Evolutionary conservation across 257 asterid genomes (phyloP).

Genomic region (Gentiana straminea): DNA sequence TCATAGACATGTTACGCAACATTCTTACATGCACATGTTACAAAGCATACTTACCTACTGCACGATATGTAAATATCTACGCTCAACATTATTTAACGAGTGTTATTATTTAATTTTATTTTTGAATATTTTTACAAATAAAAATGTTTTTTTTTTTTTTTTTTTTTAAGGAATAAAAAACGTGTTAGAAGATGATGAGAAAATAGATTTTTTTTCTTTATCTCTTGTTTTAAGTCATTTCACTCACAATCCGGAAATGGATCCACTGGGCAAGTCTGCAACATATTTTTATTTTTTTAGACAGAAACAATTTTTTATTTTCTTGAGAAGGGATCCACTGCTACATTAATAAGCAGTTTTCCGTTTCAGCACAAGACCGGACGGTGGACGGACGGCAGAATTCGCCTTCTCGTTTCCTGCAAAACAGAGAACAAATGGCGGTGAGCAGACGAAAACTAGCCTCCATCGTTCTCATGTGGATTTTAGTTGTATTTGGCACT

Average conservation of each 20-base stretch:
- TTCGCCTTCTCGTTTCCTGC: not conserved
- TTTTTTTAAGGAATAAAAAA: too few relatives aligned
- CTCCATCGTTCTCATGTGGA: conserved; percentile 46
- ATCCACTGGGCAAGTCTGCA: not conserved
- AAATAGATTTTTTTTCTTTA: not conserved
- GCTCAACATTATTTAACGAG: too few relatives aligned
- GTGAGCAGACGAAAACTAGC: conserved; percentile 35
- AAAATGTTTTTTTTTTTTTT: too few relatives aligned
- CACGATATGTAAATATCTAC: too few relatives aligned
- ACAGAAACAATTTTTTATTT: too few relatives aligned
- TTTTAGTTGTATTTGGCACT: conserved; percentile 55
- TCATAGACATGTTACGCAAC: too few relatives aligned
- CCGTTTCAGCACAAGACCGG: not conserved
- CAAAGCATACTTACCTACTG: too few relatives aligned
- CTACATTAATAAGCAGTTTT: not conserved
- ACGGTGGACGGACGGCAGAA: not conserved
- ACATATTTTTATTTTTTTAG: not conserved
- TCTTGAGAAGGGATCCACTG: not conserved
- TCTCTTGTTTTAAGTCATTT: not conserved
- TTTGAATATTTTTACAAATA: too few relatives aligned
- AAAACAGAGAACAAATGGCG: not conserved
- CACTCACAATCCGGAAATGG: too few relatives aligned
- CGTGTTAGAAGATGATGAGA: not conserved
- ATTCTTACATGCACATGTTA: too few relatives aligned
- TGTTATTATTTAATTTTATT: too few relatives aligned